A percentile compares a stretch with the other conserved stretches of the same genome.
These are phyloP conservation scores for Lachancea waltii DNA, from an alignment of 805 yeast species.

Conservation along the genomic window DNA sequence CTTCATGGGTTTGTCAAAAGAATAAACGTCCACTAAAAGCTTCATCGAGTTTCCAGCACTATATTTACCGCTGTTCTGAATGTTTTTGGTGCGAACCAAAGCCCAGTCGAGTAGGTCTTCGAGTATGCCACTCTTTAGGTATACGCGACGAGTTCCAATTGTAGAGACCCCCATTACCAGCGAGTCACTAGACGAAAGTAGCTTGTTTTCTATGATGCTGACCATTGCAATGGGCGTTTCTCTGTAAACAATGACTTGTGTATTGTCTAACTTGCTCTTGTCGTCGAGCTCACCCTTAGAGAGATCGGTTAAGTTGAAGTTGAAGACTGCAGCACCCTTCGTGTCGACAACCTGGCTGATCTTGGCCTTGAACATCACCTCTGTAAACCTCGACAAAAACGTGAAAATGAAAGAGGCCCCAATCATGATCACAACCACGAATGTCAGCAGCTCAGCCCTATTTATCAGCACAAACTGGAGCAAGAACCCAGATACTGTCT, in stretches of 20 bases:
- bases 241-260: constrained; percentile 55
- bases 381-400: constrained; percentile 38
- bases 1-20: constrained; percentile 42
- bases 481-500: constrained; percentile 15
- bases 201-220: constrained; percentile 39
- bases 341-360: constrained; percentile 35
- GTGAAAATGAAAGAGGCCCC: constrained; percentile 37
- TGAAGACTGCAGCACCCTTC: constrained; percentile 39
- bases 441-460: constrained; percentile 27
- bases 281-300: constrained; percentile 30
- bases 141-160: constrained; percentile 61
- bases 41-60: constrained; percentile 30
- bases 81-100: constrained; percentile 38
- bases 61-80: constrained; percentile 32
- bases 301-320: constrained; percentile 45
- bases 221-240: constrained; percentile 65
- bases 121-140: constrained; percentile 55
- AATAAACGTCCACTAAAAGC: constrained; percentile 43
- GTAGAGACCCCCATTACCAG: constrained; percentile 50
- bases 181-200: constrained; percentile 36
- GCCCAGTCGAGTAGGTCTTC: constrained; percentile 61
- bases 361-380: constrained; percentile 38
- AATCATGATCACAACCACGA: constrained; percentile 37
- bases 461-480: constrained; percentile 24
- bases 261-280: constrained; percentile 37